Evolutionary conservation across 2,329 filamentous ascomycete genomes (phyloP), one percentile per base, ranked within the genome.

Genomic region (Exophiala alcalophila): DNA sequence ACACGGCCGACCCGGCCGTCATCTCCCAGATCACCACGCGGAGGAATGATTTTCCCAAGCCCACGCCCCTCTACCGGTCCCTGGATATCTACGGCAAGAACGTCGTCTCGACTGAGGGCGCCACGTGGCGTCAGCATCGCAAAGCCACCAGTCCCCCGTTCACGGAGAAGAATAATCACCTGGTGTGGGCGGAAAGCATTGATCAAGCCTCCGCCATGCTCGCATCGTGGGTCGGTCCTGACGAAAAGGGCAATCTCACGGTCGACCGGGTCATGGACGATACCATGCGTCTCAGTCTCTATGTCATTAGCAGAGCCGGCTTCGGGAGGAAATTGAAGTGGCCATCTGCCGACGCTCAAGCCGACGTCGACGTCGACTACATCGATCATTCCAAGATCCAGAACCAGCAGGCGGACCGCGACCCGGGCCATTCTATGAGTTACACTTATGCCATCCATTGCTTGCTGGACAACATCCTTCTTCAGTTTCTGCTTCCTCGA

Each of bases 61-160:
- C 80, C 5, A 73, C 77, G 10, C 64, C 76, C 44, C 65, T 76
- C 40, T 86, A 86, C 56, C 62, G 61, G 12, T 67, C 77, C 10
- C 65, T 86, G 20, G 72, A 80, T 32, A 67, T 84, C 15, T 90
- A 83, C 59, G 85, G 86, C 24, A 72, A 78, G 42, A 91, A 86
- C 59, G 74, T 90, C 2, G 65, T 90, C 15, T 79, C 78, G 0
- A 80, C 81, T 2, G 85, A 90, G 61, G 84, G 84, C 1, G 59
- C 69, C 1, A 64, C 75, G 19, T 91, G 84, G 86, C 80, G 80
- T 21, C 73, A 77, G 63, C 85, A 91, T 61, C 77, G 85, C 49
- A 87, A 84, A 64, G 74, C 81, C 29, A 83, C 80, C 1, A 77
- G 81, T 19, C 79, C 84, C 0, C 78, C 78, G 3, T 90, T 91